Evolutionary conservation across 306 rosid species (phyloP).

Genomic region (Glycyrrhiza uralensis): DNA sequence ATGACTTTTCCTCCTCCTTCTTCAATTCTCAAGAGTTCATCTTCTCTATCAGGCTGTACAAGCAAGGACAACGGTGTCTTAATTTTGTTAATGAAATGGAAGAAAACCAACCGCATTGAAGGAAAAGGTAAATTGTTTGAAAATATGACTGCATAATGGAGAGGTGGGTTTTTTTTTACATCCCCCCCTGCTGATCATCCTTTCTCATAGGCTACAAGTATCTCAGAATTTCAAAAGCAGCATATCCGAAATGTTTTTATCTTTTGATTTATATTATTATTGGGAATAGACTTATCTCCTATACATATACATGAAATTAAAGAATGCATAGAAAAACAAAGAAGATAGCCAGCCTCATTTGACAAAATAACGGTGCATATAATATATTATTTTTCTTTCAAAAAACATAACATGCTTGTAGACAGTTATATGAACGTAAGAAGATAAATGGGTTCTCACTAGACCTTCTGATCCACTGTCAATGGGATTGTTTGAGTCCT

Average conservation of each 20-base stretch:
- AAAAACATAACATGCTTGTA: background rate
- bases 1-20: conserved; percentile 81
- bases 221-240: conserved; percentile 6
- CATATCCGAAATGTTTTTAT: background rate
- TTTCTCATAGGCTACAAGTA: conserved; percentile 7
- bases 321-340: conserved; percentile 8
- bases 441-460: background rate
- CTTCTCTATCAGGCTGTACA: conserved; percentile 87
- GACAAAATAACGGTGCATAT: background rate
- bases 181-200: background rate
- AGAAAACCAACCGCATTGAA: background rate
- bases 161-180: background rate
- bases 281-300: background rate
- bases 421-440: background rate
- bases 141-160: background rate
- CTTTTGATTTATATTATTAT: background rate
- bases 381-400: background rate
- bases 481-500: conserved; percentile 71
- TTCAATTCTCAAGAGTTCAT: conserved; percentile 73
- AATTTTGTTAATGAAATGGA: conserved; percentile 20
- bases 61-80: conserved; percentile 32
- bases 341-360: background rate
- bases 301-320: background rate
- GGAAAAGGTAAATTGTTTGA: background rate
- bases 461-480: conserved; percentile 90